Base-by-base conservation (phyloP, 257 asterid species). In the Fraxinus americana region DNA sequence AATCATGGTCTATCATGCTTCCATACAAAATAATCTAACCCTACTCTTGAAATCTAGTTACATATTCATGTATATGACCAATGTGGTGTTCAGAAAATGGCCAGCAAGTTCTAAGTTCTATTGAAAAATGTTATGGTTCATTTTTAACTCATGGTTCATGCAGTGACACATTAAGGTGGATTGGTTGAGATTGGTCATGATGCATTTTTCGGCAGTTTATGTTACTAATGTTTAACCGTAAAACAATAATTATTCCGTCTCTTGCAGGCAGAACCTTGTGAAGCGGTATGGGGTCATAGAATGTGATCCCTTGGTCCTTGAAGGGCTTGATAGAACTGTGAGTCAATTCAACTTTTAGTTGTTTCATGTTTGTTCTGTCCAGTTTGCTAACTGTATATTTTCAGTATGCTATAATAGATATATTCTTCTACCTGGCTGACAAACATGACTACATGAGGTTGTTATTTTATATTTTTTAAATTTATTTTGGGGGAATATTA, bases 231-330 rank as follows among this genome's bases (percentile, higher is more conserved):
- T 8, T 27, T 73, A 29, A 66, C 39, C 34, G 77, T 36, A 67
- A 82, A 38, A 75, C 65, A 68, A 59, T 66, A 72, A 7, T 73
- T 72, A 10, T 77, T 78, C 75, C 74, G 6, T 81, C 68, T 79
- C 73, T 82, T 84, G 83, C 87, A 95, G 98, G 90, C 90, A 88
- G 88, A 87, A 38, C 73, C 59, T 78, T 83, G 91, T 85, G 84
- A 92, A 84, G 86, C 90, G 82, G 86, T 95, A 89, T 83, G 99
- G 99, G 41, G 97, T 91, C 67, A 95, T 95, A 82, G 98, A 91
- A 85, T 95, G 98, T 85, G 97, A 95, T 81, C 97, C 98, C 27
- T 80, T 91, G 78, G 96, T 95, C 77, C 88, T 89, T 81, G 88
- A 75, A 50, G 98, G 98, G 76, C 89, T 93, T 36, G 98, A 95